Base-by-base conservation (phyloP, 1,139 yeast species). In the Kodamaea suecica region DNA sequence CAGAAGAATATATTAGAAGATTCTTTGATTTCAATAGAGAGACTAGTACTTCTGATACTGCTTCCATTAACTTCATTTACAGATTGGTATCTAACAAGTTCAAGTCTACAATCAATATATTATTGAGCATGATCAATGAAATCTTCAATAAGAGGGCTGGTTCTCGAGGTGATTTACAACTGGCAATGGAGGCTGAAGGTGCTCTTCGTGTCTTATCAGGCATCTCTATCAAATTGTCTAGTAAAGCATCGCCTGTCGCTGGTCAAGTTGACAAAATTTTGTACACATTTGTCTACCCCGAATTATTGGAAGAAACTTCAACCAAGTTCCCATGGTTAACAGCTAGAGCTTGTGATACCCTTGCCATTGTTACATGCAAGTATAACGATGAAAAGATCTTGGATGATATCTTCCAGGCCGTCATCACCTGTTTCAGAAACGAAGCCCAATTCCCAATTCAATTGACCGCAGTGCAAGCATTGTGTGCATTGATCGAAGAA, bases 41-140 rank as follows among this genome's bases (percentile, higher is more conserved):
- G 44, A 72, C 77, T 25, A 74, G 77, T 31, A 81, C 92, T 9
- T 78, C 95, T 0, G 95, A 86, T 50, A 78, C 78, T 28, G 95
- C 95, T 0, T 82, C 96, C 2, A 76, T 84, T 34, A 84, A 82
- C 56, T 85, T 87, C 47, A 61, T 90, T 32, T 77, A 75, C 53
- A 61, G 66, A 52, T 69, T 62, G 49, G 59, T 66, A 43, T 62
- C 62, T 48, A 62, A 70, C 36, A 70, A 77, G 50, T 73, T 76
- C 45, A 67, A 69, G 27, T 64, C 68, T 34, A 59, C 79, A 14
- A 49, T 60, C 16, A 53, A 61, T 31, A 55, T 63, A 16, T 46
- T 80, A 10, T 59, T 80, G 39, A 55, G 62, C 15, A 59, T 78
- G 28, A 56, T 80, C 27, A 76, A 72, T 45, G 76, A 74, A 11